phyloP scores from a whole-genome alignment of 2,329 filamentous ascomycete genomes.

The Pseudopithomyces chartarum region DNA sequence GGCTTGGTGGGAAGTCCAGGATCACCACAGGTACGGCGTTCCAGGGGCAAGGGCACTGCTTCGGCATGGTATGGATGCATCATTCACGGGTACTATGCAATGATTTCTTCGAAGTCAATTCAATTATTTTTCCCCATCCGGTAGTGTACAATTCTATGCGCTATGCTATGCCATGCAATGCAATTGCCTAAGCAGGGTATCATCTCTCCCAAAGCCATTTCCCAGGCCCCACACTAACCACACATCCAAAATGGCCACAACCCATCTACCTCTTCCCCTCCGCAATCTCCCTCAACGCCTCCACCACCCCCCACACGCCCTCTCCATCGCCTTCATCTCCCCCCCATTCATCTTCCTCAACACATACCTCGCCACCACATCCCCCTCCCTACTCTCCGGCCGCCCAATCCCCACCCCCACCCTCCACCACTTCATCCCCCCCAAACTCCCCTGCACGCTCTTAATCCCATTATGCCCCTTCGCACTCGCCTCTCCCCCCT shows the following conservation, averaged over 20 bases:
- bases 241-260: conserved; percentile 5
- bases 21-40: not conserved
- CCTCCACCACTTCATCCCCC: conserved; percentile 54
- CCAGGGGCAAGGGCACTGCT: not conserved
- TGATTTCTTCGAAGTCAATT: not conserved
- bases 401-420: conserved; percentile 89
- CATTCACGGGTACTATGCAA: not conserved
- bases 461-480: conserved; percentile 55
- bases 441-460: conserved; percentile 40
- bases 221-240: no score
- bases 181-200: not conserved
- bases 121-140: not conserved
- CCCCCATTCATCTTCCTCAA: conserved; percentile 65
- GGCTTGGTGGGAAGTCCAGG: not conserved
- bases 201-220: not conserved
- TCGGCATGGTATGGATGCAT: not conserved
- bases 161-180: not conserved
- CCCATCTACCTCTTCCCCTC: conserved; percentile 32
- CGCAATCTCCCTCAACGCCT: conserved; percentile 58
- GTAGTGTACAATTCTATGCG: conserved; percentile 8
- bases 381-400: conserved; percentile 69
- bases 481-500: conserved; percentile 60
- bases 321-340: conserved; percentile 52
- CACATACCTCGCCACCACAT: conserved; percentile 77
- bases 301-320: conserved; percentile 55